Evolutionary conservation across 495 filamentous ascomycete species (phyloP).

Genomic region (Penicillium waksmanii): DNA sequence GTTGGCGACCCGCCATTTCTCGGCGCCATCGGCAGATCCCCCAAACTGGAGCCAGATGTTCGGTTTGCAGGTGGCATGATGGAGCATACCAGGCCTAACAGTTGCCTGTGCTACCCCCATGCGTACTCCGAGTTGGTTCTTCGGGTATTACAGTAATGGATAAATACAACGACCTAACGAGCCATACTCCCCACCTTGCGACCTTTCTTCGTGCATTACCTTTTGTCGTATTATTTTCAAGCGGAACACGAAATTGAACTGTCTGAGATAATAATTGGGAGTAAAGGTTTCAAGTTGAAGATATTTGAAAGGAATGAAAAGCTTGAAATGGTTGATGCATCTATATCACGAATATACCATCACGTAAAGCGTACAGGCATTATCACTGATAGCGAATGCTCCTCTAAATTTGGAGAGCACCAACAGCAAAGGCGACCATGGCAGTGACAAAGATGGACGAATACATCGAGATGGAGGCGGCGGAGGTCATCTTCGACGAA

Average conservation of each 20-base stretch:
- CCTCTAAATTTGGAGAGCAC: constrained; percentile 29
- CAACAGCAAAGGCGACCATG: constrained; percentile 29
- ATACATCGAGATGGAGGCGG: constrained; percentile 14
- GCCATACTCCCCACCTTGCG: too few species aligned
- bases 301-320: background rate
- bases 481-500: constrained; percentile 9
- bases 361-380: background rate
- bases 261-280: too few species aligned
- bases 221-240: too few species aligned
- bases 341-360: background rate
- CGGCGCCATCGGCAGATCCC: constrained; percentile 11
- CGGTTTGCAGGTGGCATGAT: background rate
- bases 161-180: too few species aligned
- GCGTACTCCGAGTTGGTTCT: background rate
- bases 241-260: too few species aligned
- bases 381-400: background rate
- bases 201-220: too few species aligned
- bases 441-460: constrained; percentile 13
- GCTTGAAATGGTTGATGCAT: background rate
- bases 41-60: background rate
- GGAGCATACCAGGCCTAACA: background rate
- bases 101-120: background rate
- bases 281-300: background rate
- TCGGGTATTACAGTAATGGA: background rate
- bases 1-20: constrained; percentile 11